These are phyloP conservation scores for Phytophthora podocarpi DNA, from an alignment of 352 stramenopile species.

Conservation along the genomic window DNA sequence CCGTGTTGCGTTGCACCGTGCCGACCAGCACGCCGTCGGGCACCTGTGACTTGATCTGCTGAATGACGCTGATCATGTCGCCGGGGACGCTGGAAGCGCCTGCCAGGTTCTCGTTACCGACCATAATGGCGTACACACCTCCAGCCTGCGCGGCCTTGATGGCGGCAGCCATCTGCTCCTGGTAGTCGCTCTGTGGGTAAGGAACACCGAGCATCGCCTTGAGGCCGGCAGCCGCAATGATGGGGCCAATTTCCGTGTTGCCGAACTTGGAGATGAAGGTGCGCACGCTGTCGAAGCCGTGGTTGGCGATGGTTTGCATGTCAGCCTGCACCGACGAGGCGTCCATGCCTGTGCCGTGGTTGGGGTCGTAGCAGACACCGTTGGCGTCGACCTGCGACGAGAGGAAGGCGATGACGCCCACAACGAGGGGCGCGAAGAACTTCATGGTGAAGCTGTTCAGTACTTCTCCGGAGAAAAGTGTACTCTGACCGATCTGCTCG, in stretches of 20 bases:
- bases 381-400: conserved; percentile 44
- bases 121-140: conserved; percentile 55
- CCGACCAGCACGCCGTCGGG: conserved; percentile 47
- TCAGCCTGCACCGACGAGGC: conserved; percentile 38
- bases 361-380: conserved; percentile 65
- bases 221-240: conserved; percentile 47
- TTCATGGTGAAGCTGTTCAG: conserved; percentile 36
- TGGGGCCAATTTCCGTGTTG: conserved; percentile 42
- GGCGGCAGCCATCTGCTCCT: conserved; percentile 38
- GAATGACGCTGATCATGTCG: conserved; percentile 46
- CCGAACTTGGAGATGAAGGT: conserved; percentile 63
- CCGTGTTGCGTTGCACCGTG: conserved; percentile 61
- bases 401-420: conserved; percentile 36
- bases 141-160: conserved; percentile 41
- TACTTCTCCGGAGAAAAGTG: conserved; percentile 22
- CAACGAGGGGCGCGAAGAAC: conserved; percentile 29
- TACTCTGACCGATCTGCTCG: conserved; percentile 15
- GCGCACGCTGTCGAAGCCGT: conserved; percentile 58
- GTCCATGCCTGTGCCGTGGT: conserved; percentile 38
- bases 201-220: conserved; percentile 49
- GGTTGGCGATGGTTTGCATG: conserved; percentile 47
- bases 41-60: conserved; percentile 47
- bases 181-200: conserved; percentile 43
- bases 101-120: conserved; percentile 65
- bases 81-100: conserved; percentile 20